Evolutionary conservation across 495 filamentous ascomycete species (phyloP).

Genomic region (Trichoderma gamsii): DNA sequence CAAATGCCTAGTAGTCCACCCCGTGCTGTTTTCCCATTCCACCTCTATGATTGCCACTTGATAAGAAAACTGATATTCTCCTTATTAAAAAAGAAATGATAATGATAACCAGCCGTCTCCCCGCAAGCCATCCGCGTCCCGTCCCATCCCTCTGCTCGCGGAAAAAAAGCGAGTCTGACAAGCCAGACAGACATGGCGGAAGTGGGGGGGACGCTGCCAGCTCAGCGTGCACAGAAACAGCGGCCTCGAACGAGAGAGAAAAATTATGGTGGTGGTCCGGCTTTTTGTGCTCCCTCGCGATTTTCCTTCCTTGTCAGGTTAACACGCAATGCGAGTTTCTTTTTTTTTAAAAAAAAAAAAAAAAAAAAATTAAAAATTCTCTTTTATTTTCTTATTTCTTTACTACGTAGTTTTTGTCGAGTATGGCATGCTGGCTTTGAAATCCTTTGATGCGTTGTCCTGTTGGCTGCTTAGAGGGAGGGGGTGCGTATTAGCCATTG

Average conservation of each 20-base stretch:
- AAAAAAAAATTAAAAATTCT: no score
- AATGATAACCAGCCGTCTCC: background rate
- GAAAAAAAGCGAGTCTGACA: background rate
- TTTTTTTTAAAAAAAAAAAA: no score
- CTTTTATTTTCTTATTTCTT: background rate
- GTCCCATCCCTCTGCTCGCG: background rate
- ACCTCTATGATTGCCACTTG: background rate
- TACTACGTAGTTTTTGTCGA: no score
- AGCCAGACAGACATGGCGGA: background rate
- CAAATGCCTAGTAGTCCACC: no score
- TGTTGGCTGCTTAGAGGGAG: background rate
- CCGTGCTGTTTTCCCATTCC: no score
- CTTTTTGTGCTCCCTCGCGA: background rate
- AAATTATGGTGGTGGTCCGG: background rate
- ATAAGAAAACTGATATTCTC: background rate
- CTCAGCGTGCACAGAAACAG: conserved; percentile 7
- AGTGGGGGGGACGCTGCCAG: conserved; percentile 1
- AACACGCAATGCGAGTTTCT: background rate
- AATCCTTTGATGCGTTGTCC: conserved; percentile 11
- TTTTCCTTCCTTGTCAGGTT: background rate
- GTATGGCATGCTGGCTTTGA: no score
- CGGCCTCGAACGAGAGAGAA: background rate
- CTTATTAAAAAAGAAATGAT: background rate
- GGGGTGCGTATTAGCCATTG: conserved; percentile 13
- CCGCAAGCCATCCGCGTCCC: background rate